phyloP scores from a whole-genome alignment of 495 filamentous ascomycete genomes.

The Amniculicola lignicola region DNA sequence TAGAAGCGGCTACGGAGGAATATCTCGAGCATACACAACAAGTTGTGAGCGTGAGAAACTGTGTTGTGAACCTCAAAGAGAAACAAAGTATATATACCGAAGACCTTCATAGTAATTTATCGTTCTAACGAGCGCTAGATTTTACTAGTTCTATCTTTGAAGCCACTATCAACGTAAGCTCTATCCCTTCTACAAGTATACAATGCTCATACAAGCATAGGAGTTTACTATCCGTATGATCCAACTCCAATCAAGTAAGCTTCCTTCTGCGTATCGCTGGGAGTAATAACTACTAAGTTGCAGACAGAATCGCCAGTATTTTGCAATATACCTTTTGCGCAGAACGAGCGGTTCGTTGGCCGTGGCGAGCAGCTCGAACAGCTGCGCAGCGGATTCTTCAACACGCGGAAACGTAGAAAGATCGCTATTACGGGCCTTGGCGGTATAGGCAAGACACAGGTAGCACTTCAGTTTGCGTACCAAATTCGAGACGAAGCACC shows the following conservation, averaged over 20 bases:
- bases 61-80: slow-evolving; percentile 35
- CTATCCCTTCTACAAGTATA: no score
- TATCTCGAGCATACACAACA: slow-evolving; percentile 10
- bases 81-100: slow-evolving; percentile 33
- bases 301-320: background rate
- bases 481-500: slow-evolving; percentile 4
- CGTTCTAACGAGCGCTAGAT: no score
- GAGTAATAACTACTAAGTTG: no score
- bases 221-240: no score
- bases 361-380: background rate
- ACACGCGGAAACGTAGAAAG: background rate
- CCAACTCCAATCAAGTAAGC: no score
- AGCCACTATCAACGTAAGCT: no score
- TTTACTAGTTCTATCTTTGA: no score
- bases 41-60: slow-evolving; percentile 24
- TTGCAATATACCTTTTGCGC: background rate
- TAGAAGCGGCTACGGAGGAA: slow-evolving; percentile 11
- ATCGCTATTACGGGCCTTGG: slow-evolving; percentile 13
- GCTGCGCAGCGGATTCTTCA: background rate
- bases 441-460: slow-evolving; percentile 30
- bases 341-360: background rate
- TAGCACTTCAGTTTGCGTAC: slow-evolving; percentile 24
- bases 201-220: no score
- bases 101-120: no score
- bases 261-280: no score